Evolutionary conservation across 1,284 basidiomycete genomes (phyloP), one percentile per base, ranked within the genome.

Genomic region (Marasmius oreades): DNA sequence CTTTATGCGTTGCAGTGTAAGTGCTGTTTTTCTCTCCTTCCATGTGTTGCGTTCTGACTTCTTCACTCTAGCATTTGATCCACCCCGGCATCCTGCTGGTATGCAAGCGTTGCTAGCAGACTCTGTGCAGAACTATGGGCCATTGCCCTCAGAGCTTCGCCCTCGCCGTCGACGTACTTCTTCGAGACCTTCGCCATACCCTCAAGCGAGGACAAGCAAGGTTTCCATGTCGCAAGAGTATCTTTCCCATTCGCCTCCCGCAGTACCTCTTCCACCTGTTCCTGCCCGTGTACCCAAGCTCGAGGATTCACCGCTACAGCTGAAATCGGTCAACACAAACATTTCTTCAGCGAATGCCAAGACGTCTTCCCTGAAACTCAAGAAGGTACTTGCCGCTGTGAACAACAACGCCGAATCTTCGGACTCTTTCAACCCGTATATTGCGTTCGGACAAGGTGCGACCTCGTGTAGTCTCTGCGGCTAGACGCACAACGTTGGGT

Each of bases 61-160:
- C 53, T 50, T 50, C 20, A 42, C 20, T 47, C 44, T 56, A 91
- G 90, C 86, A 1, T 92, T 92, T 69, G 71, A 84, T 34, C 88
- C 86, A 36, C 90, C 89, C 3, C 70, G 69, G 1, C 76, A 88
- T 63, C 80, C 79, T 5, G 73, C 76, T 2, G 85, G 78, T 12
- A 90, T 92, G 84, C 79, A 81, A 61, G 87, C 85, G 0, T 70
- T 92, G 55, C 74, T 92, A 1, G 80, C 89, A 55, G 82, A 90
- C 52, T 91, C 90, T 0, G 73, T 87, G 47, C 77, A 86, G 68
- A 86, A 75, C 54, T 92, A 81, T 55, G 80, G 80, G 0, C 84
- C 86, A 12, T 78, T 92, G 12, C 84, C 90, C 0, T 82, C 81
- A 0, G 87, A 90, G 53, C 75, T 90, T 31, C 80, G 81, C 7